phyloP scores from a whole-genome alignment of 129 eudicot genomes.

The Chrysanthemum makinoi region DNA sequence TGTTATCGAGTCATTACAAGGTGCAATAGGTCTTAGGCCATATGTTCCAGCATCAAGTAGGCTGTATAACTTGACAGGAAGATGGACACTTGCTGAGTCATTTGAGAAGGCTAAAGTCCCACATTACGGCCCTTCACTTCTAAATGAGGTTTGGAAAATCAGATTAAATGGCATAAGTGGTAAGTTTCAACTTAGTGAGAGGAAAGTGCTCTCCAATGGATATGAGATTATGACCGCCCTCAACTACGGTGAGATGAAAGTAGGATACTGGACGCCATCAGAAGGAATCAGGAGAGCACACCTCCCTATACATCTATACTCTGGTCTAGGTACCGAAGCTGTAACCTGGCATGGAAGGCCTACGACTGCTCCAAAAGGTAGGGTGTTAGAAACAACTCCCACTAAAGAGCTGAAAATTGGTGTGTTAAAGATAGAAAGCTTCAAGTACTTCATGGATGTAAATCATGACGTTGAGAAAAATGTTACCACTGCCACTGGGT shows the following conservation, averaged over 20 bases:
- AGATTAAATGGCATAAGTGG: conserved; percentile 42
- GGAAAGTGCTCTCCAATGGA: conserved; percentile 12
- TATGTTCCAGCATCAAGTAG: conserved; percentile 33
- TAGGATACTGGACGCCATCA: conserved; percentile 45
- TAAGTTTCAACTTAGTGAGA: conserved; percentile 28
- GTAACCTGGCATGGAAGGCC: conserved; percentile 15
- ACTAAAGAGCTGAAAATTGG: conserved; percentile 35
- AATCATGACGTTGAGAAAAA: conserved; percentile 18
- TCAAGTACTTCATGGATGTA: conserved; percentile 27
- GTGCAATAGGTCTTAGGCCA: conserved; percentile 43
- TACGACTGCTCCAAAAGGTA: neutral
- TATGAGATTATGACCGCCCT: conserved; percentile 38
- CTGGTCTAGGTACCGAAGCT: neutral
- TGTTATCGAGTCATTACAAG: conserved; percentile 36
- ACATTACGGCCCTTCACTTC: conserved; percentile 19
- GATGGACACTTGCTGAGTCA: conserved; percentile 30
- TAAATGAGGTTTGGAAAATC: conserved; percentile 9
- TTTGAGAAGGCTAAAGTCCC: conserved; percentile 23
- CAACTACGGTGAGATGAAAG: conserved; percentile 32
- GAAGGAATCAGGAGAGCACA: conserved; percentile 30
- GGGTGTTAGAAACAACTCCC: neutral
- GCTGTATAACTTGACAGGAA: conserved; percentile 16
- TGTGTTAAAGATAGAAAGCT: conserved; percentile 27
- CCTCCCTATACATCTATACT: neutral
- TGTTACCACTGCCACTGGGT: conserved; percentile 27